These are phyloP conservation scores for Cystobasidiaceae sp. DNA, from an alignment of 1,284 basidiomycete species.

Conservation along the genomic window DNA sequence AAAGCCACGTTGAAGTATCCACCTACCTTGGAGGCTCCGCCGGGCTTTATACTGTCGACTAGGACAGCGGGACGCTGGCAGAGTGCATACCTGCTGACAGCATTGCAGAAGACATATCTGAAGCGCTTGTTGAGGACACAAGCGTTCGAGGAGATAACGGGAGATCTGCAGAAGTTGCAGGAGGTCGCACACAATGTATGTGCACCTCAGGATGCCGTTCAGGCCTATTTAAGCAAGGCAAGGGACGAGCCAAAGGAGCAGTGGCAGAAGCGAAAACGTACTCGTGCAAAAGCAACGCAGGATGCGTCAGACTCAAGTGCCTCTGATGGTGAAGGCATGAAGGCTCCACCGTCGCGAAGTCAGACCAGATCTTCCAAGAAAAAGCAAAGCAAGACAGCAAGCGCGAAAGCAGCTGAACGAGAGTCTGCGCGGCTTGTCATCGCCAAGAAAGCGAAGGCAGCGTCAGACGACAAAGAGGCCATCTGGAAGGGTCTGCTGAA, in stretches of 20 bases:
- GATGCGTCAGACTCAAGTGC: conserved; percentile 2
- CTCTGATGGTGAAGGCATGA: not conserved
- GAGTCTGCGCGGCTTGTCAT: not conserved
- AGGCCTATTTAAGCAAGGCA: conserved; percentile 1
- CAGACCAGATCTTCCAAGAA: not conserved
- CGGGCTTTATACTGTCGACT: not conserved
- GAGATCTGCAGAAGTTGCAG: not conserved
- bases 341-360: not conserved
- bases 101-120: conserved; percentile 13
- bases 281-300: not conserved
- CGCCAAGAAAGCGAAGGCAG: conserved; percentile 10
- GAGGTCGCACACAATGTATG: conserved; percentile 22
- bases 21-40: not conserved
- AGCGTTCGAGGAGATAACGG: not conserved
- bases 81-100: not conserved
- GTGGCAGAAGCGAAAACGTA: not conserved
- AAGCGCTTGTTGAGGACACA: not conserved
- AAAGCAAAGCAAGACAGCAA: not conserved
- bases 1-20: not conserved
- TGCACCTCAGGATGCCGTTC: conserved; percentile 6
- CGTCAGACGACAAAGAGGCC: not conserved
- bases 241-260: not conserved
- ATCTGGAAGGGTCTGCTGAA: conserved; percentile 9
- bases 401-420: not conserved
- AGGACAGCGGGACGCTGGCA: not conserved